phyloP scores from a whole-genome alignment of 2,329 filamentous ascomycete species.

The Alternaria panax region DNA sequence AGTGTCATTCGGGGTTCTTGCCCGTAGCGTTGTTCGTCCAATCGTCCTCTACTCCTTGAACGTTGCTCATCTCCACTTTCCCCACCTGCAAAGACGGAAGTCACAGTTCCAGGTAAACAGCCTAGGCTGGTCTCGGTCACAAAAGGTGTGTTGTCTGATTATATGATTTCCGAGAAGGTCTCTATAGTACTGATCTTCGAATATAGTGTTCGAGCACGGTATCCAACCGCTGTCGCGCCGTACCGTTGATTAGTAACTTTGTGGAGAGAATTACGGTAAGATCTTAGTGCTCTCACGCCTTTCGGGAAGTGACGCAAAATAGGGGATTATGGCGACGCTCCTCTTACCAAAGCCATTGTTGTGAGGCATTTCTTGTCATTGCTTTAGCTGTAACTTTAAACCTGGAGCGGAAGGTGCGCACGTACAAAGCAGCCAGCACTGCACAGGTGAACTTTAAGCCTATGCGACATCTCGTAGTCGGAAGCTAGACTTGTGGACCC shows the following conservation, averaged over 20 bases:
- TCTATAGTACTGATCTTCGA: background rate
- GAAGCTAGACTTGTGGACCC: background rate
- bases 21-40: background rate
- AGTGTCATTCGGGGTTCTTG: background rate
- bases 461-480: background rate
- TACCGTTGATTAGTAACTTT: background rate
- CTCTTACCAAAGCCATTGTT: background rate
- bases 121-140: background rate
- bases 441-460: background rate
- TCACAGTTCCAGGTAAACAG: background rate
- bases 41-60: background rate
- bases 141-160: background rate
- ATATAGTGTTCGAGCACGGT: background rate
- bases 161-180: background rate
- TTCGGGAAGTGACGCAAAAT: background rate
- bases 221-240: background rate
- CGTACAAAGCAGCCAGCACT: background rate
- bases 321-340: background rate
- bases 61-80: background rate
- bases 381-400: background rate
- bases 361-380: background rate
- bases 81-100: background rate
- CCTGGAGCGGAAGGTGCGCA: background rate
- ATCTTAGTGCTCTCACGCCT: background rate
- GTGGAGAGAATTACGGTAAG: background rate